Conservation (phyloP, 371 early-diverging fungal species). For the Mortierella sp. region DNA sequence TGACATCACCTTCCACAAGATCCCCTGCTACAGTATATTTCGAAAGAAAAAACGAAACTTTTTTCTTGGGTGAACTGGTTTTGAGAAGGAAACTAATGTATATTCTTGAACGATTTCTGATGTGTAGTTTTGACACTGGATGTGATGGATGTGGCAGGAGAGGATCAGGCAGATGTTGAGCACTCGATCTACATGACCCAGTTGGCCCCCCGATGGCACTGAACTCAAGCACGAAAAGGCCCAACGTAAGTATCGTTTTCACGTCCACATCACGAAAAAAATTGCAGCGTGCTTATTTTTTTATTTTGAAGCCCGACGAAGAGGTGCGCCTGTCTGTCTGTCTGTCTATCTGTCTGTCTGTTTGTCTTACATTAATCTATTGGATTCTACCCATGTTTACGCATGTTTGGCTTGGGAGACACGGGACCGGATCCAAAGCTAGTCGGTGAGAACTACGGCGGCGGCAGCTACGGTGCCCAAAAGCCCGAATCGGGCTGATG, state of each 20-base stretch:
- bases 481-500: slow-evolving; percentile 87
- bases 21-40: slow-evolving; percentile 89
- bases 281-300: slow-evolving; percentile 57
- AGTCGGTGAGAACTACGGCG: slow-evolving; percentile 79
- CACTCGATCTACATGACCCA: slow-evolving; percentile 88
- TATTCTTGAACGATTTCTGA: not conserved
- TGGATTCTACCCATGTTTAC: not conserved
- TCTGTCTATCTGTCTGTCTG: not conserved
- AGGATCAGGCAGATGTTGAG: slow-evolving; percentile 85
- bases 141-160: slow-evolving; percentile 95
- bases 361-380: not conserved
- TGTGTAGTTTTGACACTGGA: slow-evolving; percentile 84
- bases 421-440: slow-evolving; percentile 56
- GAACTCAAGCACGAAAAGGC: slow-evolving; percentile 72
- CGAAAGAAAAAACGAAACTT: not conserved
- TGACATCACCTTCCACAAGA: slow-evolving; percentile 91
- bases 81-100: not conserved
- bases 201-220: slow-evolving; percentile 75
- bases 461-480: slow-evolving; percentile 89
- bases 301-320: slow-evolving; percentile 67
- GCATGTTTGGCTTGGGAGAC: slow-evolving; percentile 34
- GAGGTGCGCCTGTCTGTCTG: not conserved
- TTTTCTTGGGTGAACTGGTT: slow-evolving; percentile 4
- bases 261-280: too few species aligned
- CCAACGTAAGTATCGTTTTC: slow-evolving; percentile 58